phyloP scores from a whole-genome alignment of 1,284 basidiomycete genomes.

The Sanghuangporus baumii region DNA sequence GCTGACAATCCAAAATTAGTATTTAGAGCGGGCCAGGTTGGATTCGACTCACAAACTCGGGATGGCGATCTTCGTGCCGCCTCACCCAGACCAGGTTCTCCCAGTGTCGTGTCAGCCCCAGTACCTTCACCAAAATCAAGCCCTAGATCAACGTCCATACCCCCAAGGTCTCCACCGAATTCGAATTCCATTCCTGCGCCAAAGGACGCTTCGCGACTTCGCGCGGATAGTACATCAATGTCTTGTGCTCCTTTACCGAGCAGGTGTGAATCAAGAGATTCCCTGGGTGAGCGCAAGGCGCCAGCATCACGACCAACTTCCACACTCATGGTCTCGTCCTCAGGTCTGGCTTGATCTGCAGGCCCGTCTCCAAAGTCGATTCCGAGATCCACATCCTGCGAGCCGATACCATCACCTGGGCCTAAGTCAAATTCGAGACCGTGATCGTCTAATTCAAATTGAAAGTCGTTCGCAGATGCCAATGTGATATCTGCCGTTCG shows the following conservation, averaged over 20 bases:
- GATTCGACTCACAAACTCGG: constrained; percentile 54
- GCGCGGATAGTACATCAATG: constrained; percentile 54
- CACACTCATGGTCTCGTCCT: constrained; percentile 53
- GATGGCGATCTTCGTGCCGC: constrained; percentile 52
- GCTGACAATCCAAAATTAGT: constrained; percentile 34
- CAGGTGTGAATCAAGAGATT: constrained; percentile 58
- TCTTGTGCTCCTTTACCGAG: constrained; percentile 44
- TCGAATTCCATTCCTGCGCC: constrained; percentile 55
- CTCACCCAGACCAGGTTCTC: constrained; percentile 30
- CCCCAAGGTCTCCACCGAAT: constrained; percentile 43
- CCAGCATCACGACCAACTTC: constrained; percentile 73
- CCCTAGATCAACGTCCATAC: constrained; percentile 63
- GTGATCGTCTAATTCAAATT: constrained; percentile 52
- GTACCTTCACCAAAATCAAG: constrained; percentile 61
- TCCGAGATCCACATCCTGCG: constrained; percentile 75
- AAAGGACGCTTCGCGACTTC: constrained; percentile 60
- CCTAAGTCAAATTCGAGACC: constrained; percentile 63
- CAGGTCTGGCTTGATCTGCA: constrained; percentile 31
- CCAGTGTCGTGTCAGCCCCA: constrained; percentile 26
- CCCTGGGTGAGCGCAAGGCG: constrained; percentile 36
- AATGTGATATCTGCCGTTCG: constrained; percentile 82
- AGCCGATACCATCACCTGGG: constrained; percentile 77
- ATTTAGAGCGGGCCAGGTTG: constrained; percentile 5
- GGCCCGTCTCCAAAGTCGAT: constrained; percentile 62
- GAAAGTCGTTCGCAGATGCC: constrained; percentile 60